Evolutionary conservation across 2,329 filamentous ascomycete species (phyloP).

Genomic region (Venturia effusa): DNA sequence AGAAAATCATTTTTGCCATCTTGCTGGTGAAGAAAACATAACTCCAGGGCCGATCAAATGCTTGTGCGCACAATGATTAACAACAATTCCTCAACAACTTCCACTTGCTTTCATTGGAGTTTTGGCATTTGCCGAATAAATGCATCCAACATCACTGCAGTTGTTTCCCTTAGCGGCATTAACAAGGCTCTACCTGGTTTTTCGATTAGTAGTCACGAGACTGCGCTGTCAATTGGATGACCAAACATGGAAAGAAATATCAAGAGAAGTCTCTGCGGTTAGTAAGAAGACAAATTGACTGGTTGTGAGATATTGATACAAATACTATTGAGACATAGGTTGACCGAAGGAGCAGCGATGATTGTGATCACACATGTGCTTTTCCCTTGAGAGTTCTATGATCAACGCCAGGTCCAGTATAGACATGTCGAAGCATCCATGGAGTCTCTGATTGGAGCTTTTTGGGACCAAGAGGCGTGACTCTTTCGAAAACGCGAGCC

Average conservation of each 20-base stretch:
- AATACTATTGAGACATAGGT: background rate
- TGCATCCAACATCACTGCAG: constrained; percentile 21
- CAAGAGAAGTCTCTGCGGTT: too few relatives aligned
- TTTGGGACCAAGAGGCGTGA: background rate
- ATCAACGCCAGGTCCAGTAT: background rate
- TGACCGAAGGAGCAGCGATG: background rate
- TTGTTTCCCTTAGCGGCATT: constrained; percentile 16
- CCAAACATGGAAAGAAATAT: too few relatives aligned
- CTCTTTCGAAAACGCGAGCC: background rate
- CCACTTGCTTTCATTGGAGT: constrained; percentile 8
- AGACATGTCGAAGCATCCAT: background rate
- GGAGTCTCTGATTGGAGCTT: background rate
- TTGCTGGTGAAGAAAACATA: background rate
- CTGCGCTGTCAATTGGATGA: constrained; percentile 16
- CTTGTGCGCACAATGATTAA: constrained; percentile 19
- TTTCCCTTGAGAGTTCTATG: too few relatives aligned
- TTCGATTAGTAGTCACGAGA: constrained; percentile 20
- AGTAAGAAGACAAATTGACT: too few relatives aligned
- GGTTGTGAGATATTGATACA: background rate
- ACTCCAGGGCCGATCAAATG: constrained; percentile 16
- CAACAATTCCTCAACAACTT: constrained; percentile 16
- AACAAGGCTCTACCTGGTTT: constrained; percentile 18
- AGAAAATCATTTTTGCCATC: background rate
- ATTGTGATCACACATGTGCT: background rate
- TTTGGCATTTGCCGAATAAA: constrained; percentile 18